Percentiles rank a stretch among this genome's conserved stretches.
Conservation (phyloP, 768 basidiomycete genomes). For the Pisolithus tinctorius region DNA sequence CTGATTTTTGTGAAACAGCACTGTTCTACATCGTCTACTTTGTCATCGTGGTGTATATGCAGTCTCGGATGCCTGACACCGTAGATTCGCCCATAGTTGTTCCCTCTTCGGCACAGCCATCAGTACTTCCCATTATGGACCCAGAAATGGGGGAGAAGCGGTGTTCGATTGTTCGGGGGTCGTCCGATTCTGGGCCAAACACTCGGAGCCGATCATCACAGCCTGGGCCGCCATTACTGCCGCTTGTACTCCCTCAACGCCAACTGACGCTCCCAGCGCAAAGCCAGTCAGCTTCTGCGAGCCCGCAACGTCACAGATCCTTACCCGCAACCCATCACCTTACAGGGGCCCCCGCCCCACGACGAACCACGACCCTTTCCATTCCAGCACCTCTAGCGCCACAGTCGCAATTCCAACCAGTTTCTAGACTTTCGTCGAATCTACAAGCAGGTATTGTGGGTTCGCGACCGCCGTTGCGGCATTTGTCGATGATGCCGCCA, state of each 20-base stretch:
- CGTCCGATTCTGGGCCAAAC: not conserved
- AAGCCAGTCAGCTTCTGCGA: not conserved
- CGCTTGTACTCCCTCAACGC: slow-evolving; percentile 8
- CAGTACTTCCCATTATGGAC: slow-evolving; percentile 13
- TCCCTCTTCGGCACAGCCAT: not conserved
- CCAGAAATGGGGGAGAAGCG: slow-evolving; percentile 11
- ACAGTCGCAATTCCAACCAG: slow-evolving; percentile 3
- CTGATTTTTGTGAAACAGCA: slow-evolving; percentile 26
- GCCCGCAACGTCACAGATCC: slow-evolving; percentile 13
- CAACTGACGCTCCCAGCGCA: slow-evolving; percentile 3
- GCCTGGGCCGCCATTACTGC: not conserved
- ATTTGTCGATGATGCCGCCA: slow-evolving; percentile 15
- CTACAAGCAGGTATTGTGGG: not conserved
- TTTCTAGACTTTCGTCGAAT: not conserved
- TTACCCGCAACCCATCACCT: slow-evolving; percentile 16
- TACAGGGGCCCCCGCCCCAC: not conserved
- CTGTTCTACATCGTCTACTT: slow-evolving; percentile 38
- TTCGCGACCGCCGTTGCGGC: slow-evolving; percentile 2
- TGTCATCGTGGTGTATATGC: slow-evolving; percentile 30
- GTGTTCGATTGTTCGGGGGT: slow-evolving; percentile 1
- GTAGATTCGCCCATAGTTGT: slow-evolving; percentile 7
- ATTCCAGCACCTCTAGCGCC: not conserved
- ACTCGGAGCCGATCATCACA: not conserved
- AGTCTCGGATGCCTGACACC: slow-evolving; percentile 19
- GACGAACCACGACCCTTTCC: slow-evolving; percentile 1